Evolutionary conservation across 352 stramenopile species (phyloP).

Genomic region (Phytophthora syringae): DNA sequence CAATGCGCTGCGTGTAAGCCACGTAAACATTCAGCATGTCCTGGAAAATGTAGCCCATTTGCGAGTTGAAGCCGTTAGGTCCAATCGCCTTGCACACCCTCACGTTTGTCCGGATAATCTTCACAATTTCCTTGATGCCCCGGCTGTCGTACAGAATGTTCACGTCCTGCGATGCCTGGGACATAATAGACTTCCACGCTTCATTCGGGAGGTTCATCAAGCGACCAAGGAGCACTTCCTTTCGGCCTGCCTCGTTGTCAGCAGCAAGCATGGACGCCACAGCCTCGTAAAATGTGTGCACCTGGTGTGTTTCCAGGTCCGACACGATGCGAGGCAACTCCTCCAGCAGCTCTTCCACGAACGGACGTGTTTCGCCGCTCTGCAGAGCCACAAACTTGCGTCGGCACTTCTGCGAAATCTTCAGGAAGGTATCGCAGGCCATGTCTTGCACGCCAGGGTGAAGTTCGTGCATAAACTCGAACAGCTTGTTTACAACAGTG

Average conservation of each 20-base stretch:
- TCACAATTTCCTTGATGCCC: constrained; percentile 94
- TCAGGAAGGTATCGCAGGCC: constrained; percentile 99
- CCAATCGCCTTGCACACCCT: constrained; percentile 96
- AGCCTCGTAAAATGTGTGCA: constrained; percentile 99
- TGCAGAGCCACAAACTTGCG: constrained; percentile 98
- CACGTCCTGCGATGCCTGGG: constrained; percentile 74
- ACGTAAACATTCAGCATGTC: constrained; percentile 99
- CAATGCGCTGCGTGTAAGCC: constrained; percentile 98
- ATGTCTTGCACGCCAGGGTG: constrained; percentile 99
- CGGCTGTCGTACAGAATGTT: constrained; percentile 80
- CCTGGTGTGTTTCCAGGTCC: constrained; percentile 98
- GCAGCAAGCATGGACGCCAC: constrained; percentile 91
- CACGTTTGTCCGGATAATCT: constrained; percentile 99
- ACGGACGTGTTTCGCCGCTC: constrained; percentile 92
- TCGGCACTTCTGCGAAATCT: constrained; percentile 98
- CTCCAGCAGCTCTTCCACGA: constrained; percentile 97
- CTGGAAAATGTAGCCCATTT: constrained; percentile 98
- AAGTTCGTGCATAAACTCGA: constrained; percentile 99
- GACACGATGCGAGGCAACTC: constrained; percentile 96
- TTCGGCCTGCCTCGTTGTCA: constrained; percentile 80
- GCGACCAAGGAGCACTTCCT: constrained; percentile 91
- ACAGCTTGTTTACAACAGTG: constrained; percentile 99
- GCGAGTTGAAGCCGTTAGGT: constrained; percentile 95
- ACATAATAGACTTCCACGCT: constrained; percentile 90
- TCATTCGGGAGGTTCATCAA: constrained; percentile 97